phyloP scores from a whole-genome alignment of 2,329 filamentous ascomycete genomes.

The Apiospora koreana region DNA sequence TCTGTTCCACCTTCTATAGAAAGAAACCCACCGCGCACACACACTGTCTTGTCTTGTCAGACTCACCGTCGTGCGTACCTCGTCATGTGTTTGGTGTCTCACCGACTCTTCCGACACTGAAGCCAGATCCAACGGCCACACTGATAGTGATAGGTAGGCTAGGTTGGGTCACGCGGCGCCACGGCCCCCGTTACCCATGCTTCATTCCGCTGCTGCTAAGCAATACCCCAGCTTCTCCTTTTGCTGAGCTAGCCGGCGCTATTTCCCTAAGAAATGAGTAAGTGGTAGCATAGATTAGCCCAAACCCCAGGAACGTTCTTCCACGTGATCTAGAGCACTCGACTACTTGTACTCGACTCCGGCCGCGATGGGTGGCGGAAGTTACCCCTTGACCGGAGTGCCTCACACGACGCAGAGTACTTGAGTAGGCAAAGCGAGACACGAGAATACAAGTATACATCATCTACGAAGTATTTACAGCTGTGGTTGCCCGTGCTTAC shows the following conservation, averaged over 20 bases:
- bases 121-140: not conserved
- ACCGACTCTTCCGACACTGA: not conserved
- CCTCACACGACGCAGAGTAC: too few species aligned
- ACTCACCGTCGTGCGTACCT: not conserved
- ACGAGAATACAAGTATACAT: not conserved
- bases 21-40: not conserved
- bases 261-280: not conserved
- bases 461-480: conserved; percentile 5
- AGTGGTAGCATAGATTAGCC: not conserved
- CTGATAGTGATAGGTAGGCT: not conserved
- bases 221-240: not conserved
- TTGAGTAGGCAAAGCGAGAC: not conserved
- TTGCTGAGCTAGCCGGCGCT: not conserved
- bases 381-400: too few species aligned
- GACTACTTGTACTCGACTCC: too few species aligned
- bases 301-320: not conserved
- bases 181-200: not conserved
- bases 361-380: too few species aligned
- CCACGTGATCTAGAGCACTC: not conserved
- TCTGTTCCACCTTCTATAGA: not conserved
- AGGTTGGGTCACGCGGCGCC: not conserved
- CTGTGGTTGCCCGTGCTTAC: not conserved
- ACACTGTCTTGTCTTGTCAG: not conserved
- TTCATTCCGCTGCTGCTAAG: not conserved
- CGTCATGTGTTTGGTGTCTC: not conserved